These are phyloP conservation scores for Cetraspora pellucida DNA, from an alignment of 192 early-diverging fungal species.

Conservation along the genomic window DNA sequence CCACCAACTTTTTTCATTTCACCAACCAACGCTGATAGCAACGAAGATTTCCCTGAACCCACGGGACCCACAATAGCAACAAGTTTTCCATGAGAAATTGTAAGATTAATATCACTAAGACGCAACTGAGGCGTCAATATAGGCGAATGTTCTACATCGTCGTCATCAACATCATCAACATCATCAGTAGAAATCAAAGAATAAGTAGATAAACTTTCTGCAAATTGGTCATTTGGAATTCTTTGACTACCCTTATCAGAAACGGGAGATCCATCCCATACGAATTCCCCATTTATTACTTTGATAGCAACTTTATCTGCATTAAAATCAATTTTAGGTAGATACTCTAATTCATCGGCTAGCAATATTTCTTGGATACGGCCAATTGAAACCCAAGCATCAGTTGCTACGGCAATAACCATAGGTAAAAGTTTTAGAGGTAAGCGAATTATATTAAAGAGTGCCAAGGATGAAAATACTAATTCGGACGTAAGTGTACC, in stretches of 20 bases:
- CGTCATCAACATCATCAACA: constrained; percentile 52
- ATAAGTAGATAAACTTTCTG: constrained; percentile 38
- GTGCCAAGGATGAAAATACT: constrained; percentile 62
- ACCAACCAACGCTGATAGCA: constrained; percentile 30
- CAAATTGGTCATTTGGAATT: constrained; percentile 51
- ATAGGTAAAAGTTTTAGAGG: constrained; percentile 65
- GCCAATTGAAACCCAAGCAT: constrained; percentile 57
- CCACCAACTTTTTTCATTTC: no score
- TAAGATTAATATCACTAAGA: constrained; percentile 53
- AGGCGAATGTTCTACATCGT: constrained; percentile 51
- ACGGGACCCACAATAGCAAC: constrained; percentile 68
- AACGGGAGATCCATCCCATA: constrained; percentile 63
- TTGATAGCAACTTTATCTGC: constrained; percentile 52
- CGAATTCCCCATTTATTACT: constrained; percentile 62
- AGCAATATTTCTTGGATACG: constrained; percentile 65
- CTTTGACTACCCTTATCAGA: constrained; percentile 33
- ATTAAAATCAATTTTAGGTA: constrained; percentile 45
- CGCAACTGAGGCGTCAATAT: constrained; percentile 30
- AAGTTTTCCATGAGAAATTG: constrained; percentile 50
- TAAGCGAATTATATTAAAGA: constrained; percentile 67
- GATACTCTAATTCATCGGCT: constrained; percentile 63
- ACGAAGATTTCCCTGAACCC: constrained; percentile 65
- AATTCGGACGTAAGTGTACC: constrained; percentile 45
- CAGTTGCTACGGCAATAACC: constrained; percentile 56
- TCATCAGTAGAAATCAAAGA: constrained; percentile 28